phyloP scores from a whole-genome alignment of 768 basidiomycete species.

The Trametes meyenii region DNA sequence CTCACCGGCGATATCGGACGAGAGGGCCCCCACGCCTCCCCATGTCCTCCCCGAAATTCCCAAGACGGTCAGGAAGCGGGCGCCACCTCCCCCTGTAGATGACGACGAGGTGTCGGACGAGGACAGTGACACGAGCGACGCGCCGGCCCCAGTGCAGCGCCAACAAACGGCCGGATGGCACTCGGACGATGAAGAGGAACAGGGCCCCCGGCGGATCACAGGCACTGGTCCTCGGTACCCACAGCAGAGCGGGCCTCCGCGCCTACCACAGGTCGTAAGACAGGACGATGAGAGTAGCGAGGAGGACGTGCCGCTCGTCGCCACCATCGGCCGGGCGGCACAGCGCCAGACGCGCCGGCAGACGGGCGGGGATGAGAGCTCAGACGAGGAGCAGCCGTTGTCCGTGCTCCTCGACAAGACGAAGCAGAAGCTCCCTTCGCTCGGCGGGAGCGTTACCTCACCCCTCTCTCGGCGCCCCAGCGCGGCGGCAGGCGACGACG shows the following conservation, averaged over 20 bases:
- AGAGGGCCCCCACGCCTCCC: constrained; percentile 13
- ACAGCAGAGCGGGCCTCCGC: constrained; percentile 20
- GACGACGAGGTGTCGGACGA: constrained; percentile 52
- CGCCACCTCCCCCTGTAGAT: constrained; percentile 33
- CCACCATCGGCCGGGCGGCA: constrained; percentile 57
- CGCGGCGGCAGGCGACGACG: constrained; percentile 25
- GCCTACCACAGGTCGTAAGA: constrained; percentile 23
- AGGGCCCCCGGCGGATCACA: constrained; percentile 56
- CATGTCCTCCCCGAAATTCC: constrained; percentile 41
- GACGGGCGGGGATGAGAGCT: constrained; percentile 35
- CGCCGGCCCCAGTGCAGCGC: constrained; percentile 2
- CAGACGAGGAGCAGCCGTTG: constrained; percentile 76
- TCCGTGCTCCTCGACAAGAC: constrained; percentile 56
- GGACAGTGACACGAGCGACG: constrained; percentile 55
- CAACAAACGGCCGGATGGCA: constrained; percentile 36
- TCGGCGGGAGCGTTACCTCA: constrained; percentile 40
- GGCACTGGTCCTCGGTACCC: constrained; percentile 60
- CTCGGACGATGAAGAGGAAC: constrained; percentile 70
- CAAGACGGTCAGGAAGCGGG: constrained; percentile 35
- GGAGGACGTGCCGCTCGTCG: constrained; percentile 78
- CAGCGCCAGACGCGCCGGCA: constrained; percentile 44
- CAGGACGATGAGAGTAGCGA: constrained; percentile 60
- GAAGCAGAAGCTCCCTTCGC: constrained; percentile 46
- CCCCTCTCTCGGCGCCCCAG: constrained; percentile 17
- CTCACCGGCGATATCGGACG: constrained; percentile 10